A percentile compares a stretch with the other conserved stretches of the same genome.
Evolutionary conservation across 306 rosid species (phyloP).

Genomic region (Lithocarpus polystachyus): DNA sequence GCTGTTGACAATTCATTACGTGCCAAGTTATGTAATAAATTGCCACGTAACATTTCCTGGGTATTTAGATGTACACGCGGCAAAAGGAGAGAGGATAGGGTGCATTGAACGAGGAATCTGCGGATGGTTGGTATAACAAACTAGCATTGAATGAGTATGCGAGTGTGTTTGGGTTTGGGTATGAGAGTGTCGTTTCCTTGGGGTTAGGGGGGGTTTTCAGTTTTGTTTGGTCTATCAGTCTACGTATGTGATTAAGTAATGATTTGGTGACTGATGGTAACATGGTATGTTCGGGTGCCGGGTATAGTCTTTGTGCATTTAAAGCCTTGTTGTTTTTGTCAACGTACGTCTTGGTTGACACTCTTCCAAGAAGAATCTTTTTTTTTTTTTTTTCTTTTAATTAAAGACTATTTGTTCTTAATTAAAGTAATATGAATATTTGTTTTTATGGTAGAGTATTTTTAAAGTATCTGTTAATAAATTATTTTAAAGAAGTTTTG

Average conservation of each 20-base stretch:
- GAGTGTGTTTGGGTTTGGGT: background rate
- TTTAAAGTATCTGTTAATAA: no score
- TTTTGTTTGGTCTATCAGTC: background rate
- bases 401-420: no score
- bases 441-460: accelerated
- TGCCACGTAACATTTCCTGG: accelerated
- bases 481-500: no score
- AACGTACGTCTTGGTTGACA: no score
- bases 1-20: accelerated
- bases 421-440: no score
- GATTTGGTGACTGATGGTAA: conserved; percentile 14
- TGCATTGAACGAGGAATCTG: conserved; percentile 17
- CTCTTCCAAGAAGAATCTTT: no score
- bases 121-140: background rate
- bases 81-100: background rate
- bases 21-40: no score
- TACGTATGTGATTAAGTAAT: background rate
- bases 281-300: background rate
- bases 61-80: background rate
- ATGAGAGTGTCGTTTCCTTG: background rate
- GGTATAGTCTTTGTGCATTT: no score
- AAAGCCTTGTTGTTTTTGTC: no score
- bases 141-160: background rate
- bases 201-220: no score
- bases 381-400: no score